Conservation (phyloP, 176 grass and related monocot genomes). For the Paspalum vaginatum region DNA sequence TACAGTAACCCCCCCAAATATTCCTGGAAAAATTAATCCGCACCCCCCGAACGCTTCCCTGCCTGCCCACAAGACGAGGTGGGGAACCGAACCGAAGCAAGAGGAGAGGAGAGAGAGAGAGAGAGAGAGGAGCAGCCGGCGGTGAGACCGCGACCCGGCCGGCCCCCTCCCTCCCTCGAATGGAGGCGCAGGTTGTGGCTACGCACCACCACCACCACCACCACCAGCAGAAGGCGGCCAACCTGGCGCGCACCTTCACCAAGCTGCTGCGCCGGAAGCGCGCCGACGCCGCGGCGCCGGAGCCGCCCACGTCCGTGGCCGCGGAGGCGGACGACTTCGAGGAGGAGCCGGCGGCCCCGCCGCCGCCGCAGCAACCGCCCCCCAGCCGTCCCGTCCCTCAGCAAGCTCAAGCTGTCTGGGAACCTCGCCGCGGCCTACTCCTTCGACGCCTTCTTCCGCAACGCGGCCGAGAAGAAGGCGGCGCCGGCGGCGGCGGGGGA, state of each 20-base stretch:
- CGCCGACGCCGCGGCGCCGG: conserved; percentile 5
- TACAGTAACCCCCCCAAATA: conserved; percentile 60
- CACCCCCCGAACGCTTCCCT: neutral
- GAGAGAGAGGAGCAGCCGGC: neutral
- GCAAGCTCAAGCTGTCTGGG: conserved; percentile 76
- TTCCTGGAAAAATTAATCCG: conserved; percentile 56
- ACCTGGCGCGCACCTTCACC: conserved; percentile 59
- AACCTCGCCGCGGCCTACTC: conserved; percentile 67
- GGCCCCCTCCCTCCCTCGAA: neutral
- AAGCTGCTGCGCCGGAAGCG: conserved; percentile 78
- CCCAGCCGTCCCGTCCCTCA: conserved; percentile 41
- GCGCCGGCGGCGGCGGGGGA: neutral
- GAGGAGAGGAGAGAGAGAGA: neutral
- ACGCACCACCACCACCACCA: conserved; percentile 17
- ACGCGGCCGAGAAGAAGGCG: conserved; percentile 50
- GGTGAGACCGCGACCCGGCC: neutral
- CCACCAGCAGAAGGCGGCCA: conserved; percentile 54
- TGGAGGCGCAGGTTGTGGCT: conserved; percentile 56
- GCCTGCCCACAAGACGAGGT: neutral
- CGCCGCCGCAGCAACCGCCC: neutral
- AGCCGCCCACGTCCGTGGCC: neutral
- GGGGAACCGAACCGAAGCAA: neutral
- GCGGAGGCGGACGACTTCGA: conserved; percentile 13
- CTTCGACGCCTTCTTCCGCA: conserved; percentile 52
- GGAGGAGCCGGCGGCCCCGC: conserved; percentile 29